Conservation (phyloP, 2,329 filamentous ascomycete genomes). For the Penicillium sp. region DNA sequence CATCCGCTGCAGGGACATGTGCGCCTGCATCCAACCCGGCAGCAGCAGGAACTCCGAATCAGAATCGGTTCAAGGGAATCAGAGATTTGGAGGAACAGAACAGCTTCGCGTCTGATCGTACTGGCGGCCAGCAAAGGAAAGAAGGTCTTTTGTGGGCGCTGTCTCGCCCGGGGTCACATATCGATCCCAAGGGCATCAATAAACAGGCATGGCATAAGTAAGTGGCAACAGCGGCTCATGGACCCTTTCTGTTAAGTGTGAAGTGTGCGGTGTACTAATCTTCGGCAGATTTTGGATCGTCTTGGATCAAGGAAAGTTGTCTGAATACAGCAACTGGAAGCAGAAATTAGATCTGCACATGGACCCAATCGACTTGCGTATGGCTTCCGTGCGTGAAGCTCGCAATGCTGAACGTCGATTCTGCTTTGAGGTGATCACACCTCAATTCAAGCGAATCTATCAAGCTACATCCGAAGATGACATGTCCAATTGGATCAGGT, state of each 20-base stretch:
- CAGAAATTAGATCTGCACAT: conserved; percentile 95
- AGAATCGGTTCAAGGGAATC: conserved; percentile 80
- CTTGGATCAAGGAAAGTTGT: conserved; percentile 91
- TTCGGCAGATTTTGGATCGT: conserved; percentile 89
- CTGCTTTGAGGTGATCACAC: conserved; percentile 98
- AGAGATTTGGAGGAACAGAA: conserved; percentile 88
- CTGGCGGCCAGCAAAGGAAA: conserved; percentile 71
- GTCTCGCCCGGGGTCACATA: conserved; percentile 88
- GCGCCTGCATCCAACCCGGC: conserved; percentile 23
- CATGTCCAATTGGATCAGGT: conserved; percentile 93
- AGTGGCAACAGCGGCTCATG: conserved; percentile 40
- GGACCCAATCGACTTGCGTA: conserved; percentile 94
- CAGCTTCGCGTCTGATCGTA: conserved; percentile 56
- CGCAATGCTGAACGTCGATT: conserved; percentile 92
- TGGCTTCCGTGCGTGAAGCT: conserved; percentile 95
- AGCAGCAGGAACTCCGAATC: conserved; percentile 32
- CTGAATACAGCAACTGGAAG: conserved; percentile 99
- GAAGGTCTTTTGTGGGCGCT: conserved; percentile 94
- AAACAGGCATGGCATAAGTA: conserved; percentile 99
- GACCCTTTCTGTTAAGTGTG: background rate
- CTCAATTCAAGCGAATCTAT: conserved; percentile 92
- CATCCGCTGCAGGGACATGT: conserved; percentile 24
- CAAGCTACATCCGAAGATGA: conserved; percentile 98
- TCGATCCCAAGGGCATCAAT: conserved; percentile 91
- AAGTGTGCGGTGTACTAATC: background rate